Base-by-base conservation (phyloP, 2,329 filamentous ascomycete genomes). In the Ceratocystiopsis sp. region DNA sequence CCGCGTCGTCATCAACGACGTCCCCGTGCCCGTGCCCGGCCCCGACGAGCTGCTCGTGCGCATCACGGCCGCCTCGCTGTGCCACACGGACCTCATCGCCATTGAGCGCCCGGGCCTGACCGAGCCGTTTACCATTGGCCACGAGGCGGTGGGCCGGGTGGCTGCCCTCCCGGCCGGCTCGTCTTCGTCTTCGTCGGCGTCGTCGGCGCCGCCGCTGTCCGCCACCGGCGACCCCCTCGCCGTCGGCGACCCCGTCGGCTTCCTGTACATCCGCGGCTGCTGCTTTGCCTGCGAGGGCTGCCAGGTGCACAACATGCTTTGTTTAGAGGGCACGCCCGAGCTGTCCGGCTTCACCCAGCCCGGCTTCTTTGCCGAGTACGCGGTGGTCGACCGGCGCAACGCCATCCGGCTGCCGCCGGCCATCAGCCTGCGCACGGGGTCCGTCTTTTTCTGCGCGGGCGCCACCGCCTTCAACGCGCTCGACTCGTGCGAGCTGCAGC, bases 231-330 rank as follows among this genome's bases (percentile, higher is more conserved):
- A 60, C 38, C 62, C 62, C 4, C 63, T 65, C 52, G 53, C 57
- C 17, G 49, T 61, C 9, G 64, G 65, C 14, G 62, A 68, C 43
- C 52, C 55, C 0, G 59, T 68, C 42, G 66, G 65, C 16, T 64
- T 65, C 46, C 57, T 64, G 18, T 65, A 65, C 45, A 62, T 65
- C 50, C 57, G 61, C 18, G 58, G 58, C 3, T 61, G 59, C 45
- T 68, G 66, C 47, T 63, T 65, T 46, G 59, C 61, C 38, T 69
- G 66, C 50, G 56, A 61, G n/a, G 64, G 62, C 9, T 69, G 66
- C 52, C 53, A 57, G 54, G 52, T 63, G 2, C 62, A 65, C 46
- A 65, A 65, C 45, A 45, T 62, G 39, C 55, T 52, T 36, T 65
- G 62, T 50, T 54, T 59, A 41, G 58, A 52, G 5, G 57, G 58